Percentiles rank a stretch among this genome's conserved stretches.
phyloP scores from a whole-genome alignment of 148 eudicot species.

The Rhododendron molle region DNA sequence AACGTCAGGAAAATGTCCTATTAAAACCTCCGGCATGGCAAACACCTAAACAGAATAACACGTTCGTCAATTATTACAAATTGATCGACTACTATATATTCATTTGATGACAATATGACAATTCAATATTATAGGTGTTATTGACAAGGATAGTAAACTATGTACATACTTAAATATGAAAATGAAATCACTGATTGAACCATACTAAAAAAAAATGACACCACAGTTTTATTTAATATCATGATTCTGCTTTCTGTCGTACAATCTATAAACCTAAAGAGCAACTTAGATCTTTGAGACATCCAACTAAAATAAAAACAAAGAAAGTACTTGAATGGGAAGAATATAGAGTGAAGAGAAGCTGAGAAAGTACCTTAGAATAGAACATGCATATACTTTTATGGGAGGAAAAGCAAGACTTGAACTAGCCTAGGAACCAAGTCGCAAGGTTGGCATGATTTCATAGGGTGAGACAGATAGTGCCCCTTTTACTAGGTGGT shows the following conservation, averaged over 20 bases:
- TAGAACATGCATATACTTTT: not conserved
- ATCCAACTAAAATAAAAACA: not conserved
- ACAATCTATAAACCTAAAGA: not conserved
- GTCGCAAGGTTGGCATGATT: not conserved
- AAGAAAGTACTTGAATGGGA: not conserved
- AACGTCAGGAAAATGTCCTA: slow-evolving; percentile 42
- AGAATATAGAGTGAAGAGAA: not conserved
- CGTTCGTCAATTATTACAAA: not conserved
- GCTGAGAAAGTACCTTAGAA: not conserved
- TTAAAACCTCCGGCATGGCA: slow-evolving; percentile 42
- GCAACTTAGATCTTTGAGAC: not conserved
- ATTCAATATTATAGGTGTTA: not conserved
- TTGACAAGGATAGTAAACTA: not conserved
- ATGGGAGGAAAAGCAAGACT: not conserved
- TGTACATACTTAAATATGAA: not conserved
- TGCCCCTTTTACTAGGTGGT: not conserved
- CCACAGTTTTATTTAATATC: not conserved
- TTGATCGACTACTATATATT: not conserved
- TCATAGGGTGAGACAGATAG: not conserved
- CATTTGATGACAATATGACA: not conserved
- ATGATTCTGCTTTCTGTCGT: not conserved
- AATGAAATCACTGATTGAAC: not conserved
- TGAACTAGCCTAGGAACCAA: not conserved
- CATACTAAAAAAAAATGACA: not conserved
- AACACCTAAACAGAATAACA: slow-evolving; percentile 23